Base-by-base conservation (phyloP, 768 basidiomycete species). In the Trametes coccinea region DNA sequence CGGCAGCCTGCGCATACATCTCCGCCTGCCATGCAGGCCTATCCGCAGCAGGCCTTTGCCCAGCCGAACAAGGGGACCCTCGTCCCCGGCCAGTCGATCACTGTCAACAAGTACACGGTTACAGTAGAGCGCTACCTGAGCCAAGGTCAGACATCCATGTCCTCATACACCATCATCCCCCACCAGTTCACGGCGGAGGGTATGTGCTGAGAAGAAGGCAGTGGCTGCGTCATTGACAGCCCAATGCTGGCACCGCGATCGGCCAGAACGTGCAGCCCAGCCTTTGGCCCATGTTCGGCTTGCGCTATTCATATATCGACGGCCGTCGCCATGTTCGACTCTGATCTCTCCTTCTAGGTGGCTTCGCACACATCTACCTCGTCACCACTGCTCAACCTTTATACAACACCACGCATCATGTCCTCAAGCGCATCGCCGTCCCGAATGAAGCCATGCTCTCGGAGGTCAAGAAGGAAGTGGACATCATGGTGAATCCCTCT, bases 331-430 rank as follows among this genome's bases (percentile, higher is more conserved):
- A 60, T 52, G 53, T 49, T 27, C 56, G 54, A 49, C 44, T 67
- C 56, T 60, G 29, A 56, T 34, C 22, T 40, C 61, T 71, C 61
- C 49, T 47, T 29, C 17, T 70, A 97, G 95, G 97, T 76, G 97
- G 97, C 16, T 99, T 97, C 74, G 95, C 97, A 6, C 92, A 98
- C 77, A 96, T 99, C 43, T 99, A 99, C 76, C 86, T 99, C 62
- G 95, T 98, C 51, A 81, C 87, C 61, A 95, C 95, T 5, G 82
- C 89, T 14, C 80, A 84, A 37, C 93, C 94, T 3, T 90, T 99
- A 47, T 90, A 90, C 73, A 92, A 90, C 69, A 95, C 93, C 34
- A 93, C 90, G 22, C 91, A 90, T 68, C 97, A 99, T 82, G 97
- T 98, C 67, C 85, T 99, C 65, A 99, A 99, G 76, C 86, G 95